Percentiles rank a stretch among this genome's conserved stretches.
Conservation (phyloP, 352 stramenopile species). For the Albugo laibachii region DNA sequence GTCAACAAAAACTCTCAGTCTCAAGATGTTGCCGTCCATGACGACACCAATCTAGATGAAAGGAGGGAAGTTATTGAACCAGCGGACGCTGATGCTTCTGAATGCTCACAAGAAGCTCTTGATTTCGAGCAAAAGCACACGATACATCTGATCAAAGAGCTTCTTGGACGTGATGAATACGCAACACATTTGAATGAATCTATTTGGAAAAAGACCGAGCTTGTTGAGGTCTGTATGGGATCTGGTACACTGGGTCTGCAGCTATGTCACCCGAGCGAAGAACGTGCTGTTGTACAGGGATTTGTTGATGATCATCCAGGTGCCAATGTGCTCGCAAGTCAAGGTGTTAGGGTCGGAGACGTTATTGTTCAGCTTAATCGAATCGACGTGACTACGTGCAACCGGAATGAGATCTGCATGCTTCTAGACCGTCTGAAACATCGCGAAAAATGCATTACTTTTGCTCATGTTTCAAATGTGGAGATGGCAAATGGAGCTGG, state of each 20-base stretch:
- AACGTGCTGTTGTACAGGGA: conserved; percentile 29
- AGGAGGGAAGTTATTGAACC: neutral
- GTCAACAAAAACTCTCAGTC: neutral
- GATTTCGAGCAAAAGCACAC: neutral
- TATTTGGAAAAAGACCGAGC: conserved; percentile 11
- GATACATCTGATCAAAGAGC: neutral
- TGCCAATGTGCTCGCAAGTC: conserved; percentile 11
- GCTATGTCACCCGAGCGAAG: conserved; percentile 27
- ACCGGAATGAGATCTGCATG: conserved; percentile 16
- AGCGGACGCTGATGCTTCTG: neutral
- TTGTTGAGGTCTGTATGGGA: conserved; percentile 17
- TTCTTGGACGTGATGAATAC: no score
- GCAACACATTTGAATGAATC: no score
- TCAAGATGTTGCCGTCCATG: conserved; percentile 1
- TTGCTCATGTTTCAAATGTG: conserved; percentile 17
- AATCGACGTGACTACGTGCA: conserved; percentile 20
- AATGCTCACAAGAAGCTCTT: conserved; percentile 2
- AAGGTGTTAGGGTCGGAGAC: conserved; percentile 18
- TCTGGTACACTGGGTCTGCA: conserved; percentile 34
- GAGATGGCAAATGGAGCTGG: no score
- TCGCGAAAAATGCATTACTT: conserved; percentile 25
- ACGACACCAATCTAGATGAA: conserved; percentile 1
- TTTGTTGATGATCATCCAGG: conserved; percentile 30
- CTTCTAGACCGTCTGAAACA: conserved; percentile 32
- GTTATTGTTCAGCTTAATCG: conserved; percentile 32